Base-by-base conservation (phyloP, 164 flowering plant genomes). In the Paratinospora sagittata region DNA sequence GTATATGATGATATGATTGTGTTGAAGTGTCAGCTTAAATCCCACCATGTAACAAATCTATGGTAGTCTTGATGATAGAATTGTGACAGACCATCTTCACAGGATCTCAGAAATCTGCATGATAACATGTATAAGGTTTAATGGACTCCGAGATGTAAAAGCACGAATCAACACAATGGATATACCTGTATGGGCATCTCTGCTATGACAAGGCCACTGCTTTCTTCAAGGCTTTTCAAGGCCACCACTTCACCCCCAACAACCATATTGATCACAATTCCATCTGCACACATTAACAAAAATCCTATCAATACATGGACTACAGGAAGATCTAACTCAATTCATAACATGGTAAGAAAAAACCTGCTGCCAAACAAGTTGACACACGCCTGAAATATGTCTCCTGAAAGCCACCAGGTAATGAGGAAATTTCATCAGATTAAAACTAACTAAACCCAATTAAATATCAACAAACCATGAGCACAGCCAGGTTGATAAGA, bases 241-340 rank as follows among this genome's bases (percentile, higher is more conserved):
- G 87, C 84, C 66, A 86, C 86, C 61, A 96, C 97, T 85, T 95
- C 98, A 80, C 99, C 99, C 33, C 99, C 99, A 72, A 88, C 95
- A 79, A 93, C 97, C 97, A 93, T 90, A 81, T 90, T 96, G 73
- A 93, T 90, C 69, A 93, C 93, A 49, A 93, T 86, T 55, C 98
- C 99, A 87, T 93, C 98, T 96, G 86, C 81, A 81, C 79, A 68
- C 70, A 62, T 61, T n/a, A 68, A 58, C 17, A 7, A 66, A 16
- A 64, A 34, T n/a, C 8, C 36, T 45, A 69, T 43, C 23, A 64
- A 58, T 9, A 69, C 33, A 33, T 58, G 67, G 41, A 73, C 63
- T 21, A 13, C 16, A 62, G 4, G 30, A 55, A n/a, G 41, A 17
- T 24, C 13, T 8, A 73, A 69, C 6, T 58, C 2, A 43, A 65